Percentiles rank a stretch among this genome's conserved stretches.
Conservation (phyloP, 345 rosid genomes). For the Erucastrum elatum region DNA sequence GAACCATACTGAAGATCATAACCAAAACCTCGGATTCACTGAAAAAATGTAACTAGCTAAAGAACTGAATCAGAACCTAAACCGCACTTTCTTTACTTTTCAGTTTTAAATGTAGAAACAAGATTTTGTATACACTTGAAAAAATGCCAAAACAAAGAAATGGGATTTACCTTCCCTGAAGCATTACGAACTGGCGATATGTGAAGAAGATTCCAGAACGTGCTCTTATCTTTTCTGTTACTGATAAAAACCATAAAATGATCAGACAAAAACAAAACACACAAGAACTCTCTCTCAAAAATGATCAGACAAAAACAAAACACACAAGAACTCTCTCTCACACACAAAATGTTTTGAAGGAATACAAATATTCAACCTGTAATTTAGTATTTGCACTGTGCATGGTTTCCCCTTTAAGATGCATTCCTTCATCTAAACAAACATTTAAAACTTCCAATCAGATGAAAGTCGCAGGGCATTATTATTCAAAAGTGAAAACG, state of each 20-base stretch:
- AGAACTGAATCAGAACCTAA: too few relatives aligned
- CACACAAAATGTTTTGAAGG: not conserved
- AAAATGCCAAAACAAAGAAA: not conserved
- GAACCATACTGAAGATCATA: too few relatives aligned
- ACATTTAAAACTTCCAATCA: not conserved
- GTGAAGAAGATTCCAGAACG: conserved; percentile 93
- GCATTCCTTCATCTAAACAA: conserved; percentile 66
- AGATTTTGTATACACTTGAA: not conserved
- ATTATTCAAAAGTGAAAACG: not conserved
- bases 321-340: conserved; percentile 4
- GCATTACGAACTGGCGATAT: conserved; percentile 92
- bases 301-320: conserved; percentile 38
- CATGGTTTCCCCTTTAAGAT: conserved; percentile 66
- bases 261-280: conserved; percentile 42
- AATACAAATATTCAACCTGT: conserved; percentile 64
- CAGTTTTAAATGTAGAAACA: not conserved
- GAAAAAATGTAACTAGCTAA: too few relatives aligned
- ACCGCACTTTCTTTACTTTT: not conserved
- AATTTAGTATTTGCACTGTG: conserved; percentile 89
- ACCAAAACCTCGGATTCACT: too few relatives aligned
- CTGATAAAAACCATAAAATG: conserved; percentile 17
- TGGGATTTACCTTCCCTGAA: conserved; percentile 72
- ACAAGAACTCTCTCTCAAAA: not conserved
- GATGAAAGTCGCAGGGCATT: not conserved
- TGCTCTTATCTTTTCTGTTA: conserved; percentile 74